phyloP scores from a whole-genome alignment of 2,329 filamentous ascomycete genomes.

The Fusarium sp. region DNA sequence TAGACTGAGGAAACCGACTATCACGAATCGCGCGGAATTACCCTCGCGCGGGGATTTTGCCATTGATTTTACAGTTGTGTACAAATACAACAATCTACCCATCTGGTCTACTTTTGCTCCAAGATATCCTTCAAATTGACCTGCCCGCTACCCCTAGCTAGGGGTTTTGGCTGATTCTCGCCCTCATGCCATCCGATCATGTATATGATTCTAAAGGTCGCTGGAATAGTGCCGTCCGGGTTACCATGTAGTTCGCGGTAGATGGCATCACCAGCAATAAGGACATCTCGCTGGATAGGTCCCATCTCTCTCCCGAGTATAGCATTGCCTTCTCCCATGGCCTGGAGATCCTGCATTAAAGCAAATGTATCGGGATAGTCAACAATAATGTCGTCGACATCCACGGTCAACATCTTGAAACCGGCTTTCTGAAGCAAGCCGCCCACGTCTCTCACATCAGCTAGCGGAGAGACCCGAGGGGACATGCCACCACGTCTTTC shows the following conservation, averaged over 20 bases:
- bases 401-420: slow-evolving; percentile 96
- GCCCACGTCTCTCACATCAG: slow-evolving; percentile 91
- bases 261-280: slow-evolving; percentile 89
- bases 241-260: slow-evolving; percentile 91
- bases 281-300: slow-evolving; percentile 80
- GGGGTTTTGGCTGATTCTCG: slow-evolving; percentile 79
- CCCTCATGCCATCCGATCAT: slow-evolving; percentile 99
- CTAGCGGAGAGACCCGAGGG: slow-evolving; percentile 89
- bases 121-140: slow-evolving; percentile 88
- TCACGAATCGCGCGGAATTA: slow-evolving; percentile 4
- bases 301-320: slow-evolving; percentile 87
- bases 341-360: slow-evolving; percentile 92
- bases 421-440: slow-evolving; percentile 87
- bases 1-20: slow-evolving; percentile 33
- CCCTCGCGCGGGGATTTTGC: background rate
- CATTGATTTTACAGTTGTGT: slow-evolving; percentile 25
- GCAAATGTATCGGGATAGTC: slow-evolving; percentile 92
- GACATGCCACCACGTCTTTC: slow-evolving; percentile 92
- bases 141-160: slow-evolving; percentile 86
- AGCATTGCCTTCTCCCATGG: slow-evolving; percentile 96
- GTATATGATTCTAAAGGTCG: slow-evolving; percentile 94
- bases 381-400: slow-evolving; percentile 96
- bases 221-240: slow-evolving; percentile 79
- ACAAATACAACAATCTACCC: slow-evolving; percentile 10
- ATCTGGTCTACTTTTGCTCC: slow-evolving; percentile 55